phyloP scores from a whole-genome alignment of 1,284 basidiomycete species.

The Coniferiporia sulphurascens region DNA sequence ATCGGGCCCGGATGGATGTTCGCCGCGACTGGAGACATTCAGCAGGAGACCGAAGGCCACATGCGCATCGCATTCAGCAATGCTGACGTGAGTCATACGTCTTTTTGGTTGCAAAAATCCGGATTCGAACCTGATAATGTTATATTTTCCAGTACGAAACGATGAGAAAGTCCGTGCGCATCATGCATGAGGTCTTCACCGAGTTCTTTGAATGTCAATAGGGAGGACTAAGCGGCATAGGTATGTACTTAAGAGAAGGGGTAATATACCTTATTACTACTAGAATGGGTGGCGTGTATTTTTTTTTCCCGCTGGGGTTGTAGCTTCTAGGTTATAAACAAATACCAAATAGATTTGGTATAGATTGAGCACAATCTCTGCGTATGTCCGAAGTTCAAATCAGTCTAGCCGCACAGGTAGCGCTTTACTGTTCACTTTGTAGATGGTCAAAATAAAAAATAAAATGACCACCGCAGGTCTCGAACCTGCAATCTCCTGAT shows the following conservation, averaged over 20 bases:
- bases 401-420: too few species aligned
- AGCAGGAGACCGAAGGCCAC: conserved; percentile 38
- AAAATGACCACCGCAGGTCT: conserved; percentile 1
- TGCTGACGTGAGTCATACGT: conserved; percentile 38
- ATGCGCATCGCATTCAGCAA: conserved; percentile 62
- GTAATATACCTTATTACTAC: too few species aligned
- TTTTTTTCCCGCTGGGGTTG: too few species aligned
- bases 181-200: conserved; percentile 34
- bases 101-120: neutral
- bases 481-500: conserved; percentile 32
- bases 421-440: too few species aligned
- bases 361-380: too few species aligned
- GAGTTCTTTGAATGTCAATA: conserved; percentile 22
- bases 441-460: too few species aligned
- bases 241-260: too few species aligned
- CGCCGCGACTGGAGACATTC: conserved; percentile 34
- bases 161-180: conserved; percentile 40
- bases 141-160: conserved; percentile 31
- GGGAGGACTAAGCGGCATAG: neutral
- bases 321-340: too few species aligned
- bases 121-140: neutral
- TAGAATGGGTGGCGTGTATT: too few species aligned
- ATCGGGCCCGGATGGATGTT: conserved; percentile 60
- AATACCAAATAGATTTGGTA: too few species aligned
- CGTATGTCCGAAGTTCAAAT: too few species aligned